Evolutionary conservation across 768 basidiomycete species (phyloP).

Genomic region (Tricholoma hemisulphureum): DNA sequence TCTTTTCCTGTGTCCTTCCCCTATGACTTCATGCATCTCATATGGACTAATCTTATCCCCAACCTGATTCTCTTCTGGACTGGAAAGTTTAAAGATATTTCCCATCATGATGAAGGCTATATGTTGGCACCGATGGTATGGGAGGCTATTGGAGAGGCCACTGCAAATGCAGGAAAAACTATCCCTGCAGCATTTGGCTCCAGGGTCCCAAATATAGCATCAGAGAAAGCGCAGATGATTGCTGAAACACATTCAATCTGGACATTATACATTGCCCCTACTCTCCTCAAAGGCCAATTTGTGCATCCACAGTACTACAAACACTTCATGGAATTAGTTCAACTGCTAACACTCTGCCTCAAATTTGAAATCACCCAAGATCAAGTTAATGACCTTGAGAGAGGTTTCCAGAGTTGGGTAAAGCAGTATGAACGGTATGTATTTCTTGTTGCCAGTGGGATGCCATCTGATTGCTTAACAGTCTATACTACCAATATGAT

Average conservation of each 20-base stretch:
- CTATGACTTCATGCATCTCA: too few species aligned
- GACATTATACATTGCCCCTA: too few species aligned
- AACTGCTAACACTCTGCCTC: slow-evolving; percentile 16
- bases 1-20: too few species aligned
- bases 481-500: slow-evolving; percentile 31
- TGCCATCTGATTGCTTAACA: slow-evolving; percentile 6
- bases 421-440: slow-evolving; percentile 37
- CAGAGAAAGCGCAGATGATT: neutral
- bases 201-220: neutral
- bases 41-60: too few species aligned
- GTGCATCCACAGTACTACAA: slow-evolving; percentile 33
- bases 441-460: neutral
- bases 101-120: too few species aligned
- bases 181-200: too few species aligned
- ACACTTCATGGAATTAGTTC: slow-evolving; percentile 1
- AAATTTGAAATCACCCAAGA: slow-evolving; percentile 25
- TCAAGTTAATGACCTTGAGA: too few species aligned
- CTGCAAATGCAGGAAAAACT: too few species aligned
- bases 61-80: too few species aligned
- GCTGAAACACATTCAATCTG: neutral
- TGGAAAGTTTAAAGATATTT: too few species aligned
- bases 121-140: too few species aligned
- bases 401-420: slow-evolving; percentile 39
- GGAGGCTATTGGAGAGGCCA: too few species aligned
- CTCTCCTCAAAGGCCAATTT: neutral